Evolutionary conservation across 2,329 filamentous ascomycete genomes (phyloP).

Genomic region (Stachybotrys echinatus): DNA sequence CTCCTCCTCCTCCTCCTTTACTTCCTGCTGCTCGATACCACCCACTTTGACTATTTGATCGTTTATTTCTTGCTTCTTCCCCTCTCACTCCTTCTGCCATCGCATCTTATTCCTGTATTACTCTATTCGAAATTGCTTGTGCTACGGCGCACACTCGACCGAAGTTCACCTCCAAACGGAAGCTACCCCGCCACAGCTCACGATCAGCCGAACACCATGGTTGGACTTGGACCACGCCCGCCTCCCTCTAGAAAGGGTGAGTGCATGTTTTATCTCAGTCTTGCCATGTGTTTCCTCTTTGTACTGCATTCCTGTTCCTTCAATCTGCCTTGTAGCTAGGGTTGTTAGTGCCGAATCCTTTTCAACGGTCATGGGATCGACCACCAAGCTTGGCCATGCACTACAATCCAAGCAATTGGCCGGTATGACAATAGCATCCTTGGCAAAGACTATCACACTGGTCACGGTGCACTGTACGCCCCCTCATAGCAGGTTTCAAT

Average conservation of each 20-base stretch:
- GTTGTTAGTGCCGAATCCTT: too few relatives aligned
- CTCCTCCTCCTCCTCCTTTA: not conserved
- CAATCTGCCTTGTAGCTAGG: too few relatives aligned
- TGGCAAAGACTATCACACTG: too few relatives aligned
- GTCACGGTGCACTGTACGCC: too few relatives aligned
- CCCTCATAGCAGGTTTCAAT: too few relatives aligned
- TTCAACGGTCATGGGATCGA: too few relatives aligned
- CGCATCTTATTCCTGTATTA: not conserved
- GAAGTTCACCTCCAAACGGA: not conserved
- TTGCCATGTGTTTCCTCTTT: not conserved
- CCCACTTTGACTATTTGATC: not conserved
- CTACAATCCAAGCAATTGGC: too few relatives aligned
- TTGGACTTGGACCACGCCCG: constrained; percentile 45
- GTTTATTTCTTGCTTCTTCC: too few relatives aligned
- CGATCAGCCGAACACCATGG: constrained; percentile 35
- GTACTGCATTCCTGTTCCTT: not conserved
- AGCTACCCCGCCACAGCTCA: constrained; percentile 31
- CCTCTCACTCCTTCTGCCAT: not conserved
- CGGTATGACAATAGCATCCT: too few relatives aligned
- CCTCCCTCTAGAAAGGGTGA: constrained; percentile 61
- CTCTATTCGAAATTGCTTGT: too few relatives aligned
- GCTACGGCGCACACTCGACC: not conserved
- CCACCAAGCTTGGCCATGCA: too few relatives aligned
- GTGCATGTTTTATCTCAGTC: constrained; percentile 24
- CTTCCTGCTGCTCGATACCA: too few relatives aligned